phyloP scores from a whole-genome alignment of 495 filamentous ascomycete genomes.

The Cenococcum geophilum region DNA sequence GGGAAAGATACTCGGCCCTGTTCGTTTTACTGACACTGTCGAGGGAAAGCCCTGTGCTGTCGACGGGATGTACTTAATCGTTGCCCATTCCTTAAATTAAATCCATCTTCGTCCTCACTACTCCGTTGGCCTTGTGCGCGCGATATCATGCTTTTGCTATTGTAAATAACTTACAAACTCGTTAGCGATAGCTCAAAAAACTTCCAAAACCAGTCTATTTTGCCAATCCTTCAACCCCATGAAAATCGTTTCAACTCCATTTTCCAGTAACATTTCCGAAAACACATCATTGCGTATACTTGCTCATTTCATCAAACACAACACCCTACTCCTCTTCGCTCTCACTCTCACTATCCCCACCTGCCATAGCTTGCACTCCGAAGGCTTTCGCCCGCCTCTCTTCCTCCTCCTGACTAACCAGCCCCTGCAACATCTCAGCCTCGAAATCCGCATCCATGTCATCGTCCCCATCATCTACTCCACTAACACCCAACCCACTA shows the following conservation, averaged over 20 bases:
- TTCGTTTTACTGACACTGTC: slow-evolving; percentile 44
- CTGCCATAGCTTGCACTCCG: not conserved
- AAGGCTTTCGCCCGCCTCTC: not conserved
- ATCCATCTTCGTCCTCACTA: slow-evolving; percentile 3
- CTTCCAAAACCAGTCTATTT: too few relatives aligned
- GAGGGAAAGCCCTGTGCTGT: slow-evolving; percentile 95
- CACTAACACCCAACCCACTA: slow-evolving; percentile 8
- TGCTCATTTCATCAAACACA: not conserved
- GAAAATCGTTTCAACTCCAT: not conserved
- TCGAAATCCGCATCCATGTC: slow-evolving; percentile 20
- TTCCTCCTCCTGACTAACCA: slow-evolving; percentile 10
- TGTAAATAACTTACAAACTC: not conserved
- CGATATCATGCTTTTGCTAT: not conserved
- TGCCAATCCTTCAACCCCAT: too few relatives aligned
- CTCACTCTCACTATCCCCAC: slow-evolving; percentile 26
- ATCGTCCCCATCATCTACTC: slow-evolving; percentile 25
- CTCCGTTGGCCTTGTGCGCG: not conserved
- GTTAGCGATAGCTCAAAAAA: too few relatives aligned
- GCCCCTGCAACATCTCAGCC: slow-evolving; percentile 28
- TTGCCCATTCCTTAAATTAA: slow-evolving; percentile 37
- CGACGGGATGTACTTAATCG: slow-evolving; percentile 56
- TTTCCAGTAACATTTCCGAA: not conserved
- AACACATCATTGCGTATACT: not conserved
- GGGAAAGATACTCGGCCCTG: slow-evolving; percentile 83
- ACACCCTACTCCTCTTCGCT: slow-evolving; percentile 27